Base-by-base conservation (phyloP, 2,329 filamentous ascomycete species). In the Aspergillus sp. region DNA sequence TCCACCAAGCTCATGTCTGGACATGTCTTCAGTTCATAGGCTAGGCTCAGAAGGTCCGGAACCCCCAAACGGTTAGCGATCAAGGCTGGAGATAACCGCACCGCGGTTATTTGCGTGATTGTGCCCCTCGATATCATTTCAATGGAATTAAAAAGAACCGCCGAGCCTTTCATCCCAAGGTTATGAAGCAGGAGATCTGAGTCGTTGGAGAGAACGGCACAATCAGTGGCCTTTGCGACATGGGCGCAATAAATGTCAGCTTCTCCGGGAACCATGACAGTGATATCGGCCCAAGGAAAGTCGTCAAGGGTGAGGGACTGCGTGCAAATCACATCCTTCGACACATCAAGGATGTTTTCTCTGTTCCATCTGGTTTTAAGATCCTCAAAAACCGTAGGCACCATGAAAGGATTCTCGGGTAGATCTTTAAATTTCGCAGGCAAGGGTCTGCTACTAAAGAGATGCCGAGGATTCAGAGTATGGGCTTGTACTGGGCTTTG, bases 131-230 rank as follows among this genome's bases (percentile, higher is more conserved):
- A 49, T 8, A 55, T 52, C 10, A 68, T 51, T 32, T 82, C 77
- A 1, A 93, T 68, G 45, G 90, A 86, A 51, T 80, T 77, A 26
- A 95, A 80, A 51, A 93, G 86, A 0, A 85, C 75, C 0, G 95
- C 83, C 1, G 78, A 76, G 0, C 87, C 87, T 1, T 78, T 57
- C 0, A 65, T 45, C 0, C 85, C 86, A 8, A 93, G 77, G 52
- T 90, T 80, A 65, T 92, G 86, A 0, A 93, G 79, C 0, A 95
- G 75, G 8, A 96, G 78, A 65, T 97, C 93, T 0, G 91, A 95
- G 63, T 97, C 93, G n/a, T 84, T 86, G 0, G 90, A 95, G 6
- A 96, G 71, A 24, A 85, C 75, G 13, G 90, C 79, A 1, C 77
- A 74, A 0, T 82, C 83, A 26, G 76, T 65, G 2, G 73, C 56